These are phyloP conservation scores for Hygrophoropsis aurantiaca DNA, from an alignment of 768 basidiomycete species.

Conservation along the genomic window DNA sequence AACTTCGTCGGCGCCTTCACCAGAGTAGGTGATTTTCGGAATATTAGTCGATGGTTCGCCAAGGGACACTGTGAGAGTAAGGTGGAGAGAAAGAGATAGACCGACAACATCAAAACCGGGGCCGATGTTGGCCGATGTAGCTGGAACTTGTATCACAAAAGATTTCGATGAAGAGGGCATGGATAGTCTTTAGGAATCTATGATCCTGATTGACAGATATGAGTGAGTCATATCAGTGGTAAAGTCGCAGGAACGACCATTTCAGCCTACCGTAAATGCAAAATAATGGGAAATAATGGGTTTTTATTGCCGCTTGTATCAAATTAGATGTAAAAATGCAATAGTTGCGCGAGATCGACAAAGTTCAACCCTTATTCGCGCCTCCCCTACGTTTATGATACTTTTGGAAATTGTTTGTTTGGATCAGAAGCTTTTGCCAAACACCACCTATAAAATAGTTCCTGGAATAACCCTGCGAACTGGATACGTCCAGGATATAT, in stretches of 20 bases:
- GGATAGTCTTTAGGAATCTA: background rate
- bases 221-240: no score
- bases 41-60: slow-evolving; percentile 37
- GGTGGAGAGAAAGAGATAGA: slow-evolving; percentile 87
- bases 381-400: no score
- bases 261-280: no score
- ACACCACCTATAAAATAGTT: background rate
- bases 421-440: slow-evolving; percentile 9
- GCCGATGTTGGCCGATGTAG: slow-evolving; percentile 98
- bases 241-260: no score
- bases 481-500: no score
- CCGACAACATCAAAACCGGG: slow-evolving; percentile 99
- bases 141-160: slow-evolving; percentile 83
- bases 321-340: no score
- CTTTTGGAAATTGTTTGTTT: slow-evolving; percentile 11
- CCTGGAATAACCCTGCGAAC: no score
- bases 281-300: no score
- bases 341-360: no score
- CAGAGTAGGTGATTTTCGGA: slow-evolving; percentile 75
- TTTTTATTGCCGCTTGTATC: no score
- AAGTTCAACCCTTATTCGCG: no score
- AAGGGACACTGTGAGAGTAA: slow-evolving; percentile 69
- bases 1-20: slow-evolving; percentile 88
- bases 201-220: background rate
- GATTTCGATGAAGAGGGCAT: slow-evolving; percentile 22